phyloP scores from a whole-genome alignment of 2,329 filamentous ascomycete genomes.

The Pestalotiopsis sp. region DNA sequence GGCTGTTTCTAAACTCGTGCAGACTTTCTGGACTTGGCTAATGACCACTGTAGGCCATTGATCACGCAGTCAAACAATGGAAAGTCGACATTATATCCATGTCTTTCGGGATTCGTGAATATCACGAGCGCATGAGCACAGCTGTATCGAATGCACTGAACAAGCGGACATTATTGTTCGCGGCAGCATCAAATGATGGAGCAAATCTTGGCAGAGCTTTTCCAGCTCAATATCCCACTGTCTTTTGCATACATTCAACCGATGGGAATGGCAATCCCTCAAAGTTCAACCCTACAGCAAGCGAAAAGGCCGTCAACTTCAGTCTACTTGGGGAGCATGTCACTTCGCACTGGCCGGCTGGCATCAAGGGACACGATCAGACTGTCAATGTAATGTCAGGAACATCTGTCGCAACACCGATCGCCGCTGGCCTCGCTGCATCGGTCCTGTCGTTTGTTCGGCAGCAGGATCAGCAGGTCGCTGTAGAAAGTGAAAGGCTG shows the following conservation, averaged over 20 bases:
- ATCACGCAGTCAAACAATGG: not conserved
- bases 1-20: not conserved
- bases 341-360: conserved; percentile 19
- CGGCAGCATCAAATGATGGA: not conserved
- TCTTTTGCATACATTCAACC: not conserved
- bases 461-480: conserved; percentile 11
- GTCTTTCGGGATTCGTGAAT: not conserved
- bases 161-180: not conserved
- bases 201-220: not conserved
- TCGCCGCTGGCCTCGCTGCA: conserved; percentile 23
- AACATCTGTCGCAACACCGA: conserved; percentile 25
- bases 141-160: not conserved
- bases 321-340: conserved; percentile 24
- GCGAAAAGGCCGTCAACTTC: conserved; percentile 18
- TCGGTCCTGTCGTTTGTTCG: conserved; percentile 18
- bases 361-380: conserved; percentile 4
- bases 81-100: not conserved
- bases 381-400: conserved; percentile 16
- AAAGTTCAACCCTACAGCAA: conserved; percentile 18
- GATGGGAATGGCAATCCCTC: not conserved
- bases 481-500: conserved; percentile 8
- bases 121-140: not conserved
- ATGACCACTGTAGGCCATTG: not conserved
- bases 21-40: not conserved
- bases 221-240: not conserved